These are phyloP conservation scores for Nicotiana obtusifolia DNA, from an alignment of 257 asterid genomes.

Conservation along the genomic window DNA sequence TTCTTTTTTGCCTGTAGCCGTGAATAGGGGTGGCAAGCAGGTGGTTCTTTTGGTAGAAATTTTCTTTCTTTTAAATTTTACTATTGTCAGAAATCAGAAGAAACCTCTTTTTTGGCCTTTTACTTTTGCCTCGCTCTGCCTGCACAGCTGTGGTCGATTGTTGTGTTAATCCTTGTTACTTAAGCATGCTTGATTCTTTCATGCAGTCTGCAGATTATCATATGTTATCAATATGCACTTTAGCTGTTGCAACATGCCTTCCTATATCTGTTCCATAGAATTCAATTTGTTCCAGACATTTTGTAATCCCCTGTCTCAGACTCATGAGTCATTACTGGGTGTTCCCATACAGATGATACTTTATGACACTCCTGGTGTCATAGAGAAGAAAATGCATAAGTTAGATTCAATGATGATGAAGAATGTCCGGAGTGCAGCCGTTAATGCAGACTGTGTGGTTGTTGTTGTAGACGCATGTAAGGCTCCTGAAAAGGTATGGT, in stretches of 20 bases:
- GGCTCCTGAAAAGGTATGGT: constrained; percentile 69
- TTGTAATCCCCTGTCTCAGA: constrained; percentile 1
- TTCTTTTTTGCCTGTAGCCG: background rate
- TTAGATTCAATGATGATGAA: constrained; percentile 95
- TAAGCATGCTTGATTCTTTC: background rate
- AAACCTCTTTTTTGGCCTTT: background rate
- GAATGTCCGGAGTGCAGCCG: constrained; percentile 85
- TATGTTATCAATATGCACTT: background rate
- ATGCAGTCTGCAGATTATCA: background rate
- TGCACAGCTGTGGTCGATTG: background rate
- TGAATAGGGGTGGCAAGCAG: background rate
- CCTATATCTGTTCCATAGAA: background rate
- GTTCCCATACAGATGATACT: constrained; percentile 74
- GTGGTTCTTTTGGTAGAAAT: background rate
- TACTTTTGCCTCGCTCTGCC: background rate
- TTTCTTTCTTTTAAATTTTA: background rate
- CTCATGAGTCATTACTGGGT: background rate
- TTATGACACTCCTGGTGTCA: constrained; percentile 95
- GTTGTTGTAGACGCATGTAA: constrained; percentile 88
- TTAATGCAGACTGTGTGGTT: constrained; percentile 83
- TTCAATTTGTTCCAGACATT: background rate
- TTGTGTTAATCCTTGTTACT: background rate
- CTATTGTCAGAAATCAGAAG: background rate
- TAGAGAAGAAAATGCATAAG: constrained; percentile 95
- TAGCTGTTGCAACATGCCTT: background rate